phyloP scores from a whole-genome alignment of 805 yeast genomes.

The Hanseniaspora valbyensis region DNA sequence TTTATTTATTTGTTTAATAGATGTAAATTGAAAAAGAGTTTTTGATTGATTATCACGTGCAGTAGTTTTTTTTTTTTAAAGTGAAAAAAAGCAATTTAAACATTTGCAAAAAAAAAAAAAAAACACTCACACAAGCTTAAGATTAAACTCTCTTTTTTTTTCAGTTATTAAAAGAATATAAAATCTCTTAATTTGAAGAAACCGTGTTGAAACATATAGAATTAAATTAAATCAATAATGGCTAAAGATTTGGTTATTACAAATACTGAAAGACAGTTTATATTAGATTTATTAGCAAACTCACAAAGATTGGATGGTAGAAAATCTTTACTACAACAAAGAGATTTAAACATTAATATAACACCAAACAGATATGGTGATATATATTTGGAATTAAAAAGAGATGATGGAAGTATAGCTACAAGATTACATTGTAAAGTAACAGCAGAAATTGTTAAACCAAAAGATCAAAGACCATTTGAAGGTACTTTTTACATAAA shows the following conservation, averaged over 20 bases:
- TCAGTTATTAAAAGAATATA: no score
- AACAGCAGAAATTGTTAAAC: slow-evolving; percentile 63
- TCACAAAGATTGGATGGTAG: slow-evolving; percentile 64
- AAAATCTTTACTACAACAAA: slow-evolving; percentile 42
- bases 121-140: no score
- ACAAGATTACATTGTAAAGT: slow-evolving; percentile 45
- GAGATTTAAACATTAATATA: slow-evolving; percentile 53
- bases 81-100: no score
- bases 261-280: slow-evolving; percentile 49
- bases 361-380: slow-evolving; percentile 63
- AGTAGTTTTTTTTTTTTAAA: no score
- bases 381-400: slow-evolving; percentile 67
- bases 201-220: not conserved
- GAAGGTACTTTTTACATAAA: slow-evolving; percentile 80
- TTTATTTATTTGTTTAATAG: no score
- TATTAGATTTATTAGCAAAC: slow-evolving; percentile 50
- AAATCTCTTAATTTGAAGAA: no score
- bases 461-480: slow-evolving; percentile 83
- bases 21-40: no score
- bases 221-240: slow-evolving; percentile 31
- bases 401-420: slow-evolving; percentile 18
- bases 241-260: slow-evolving; percentile 53
- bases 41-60: no score
- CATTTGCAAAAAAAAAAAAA: no score
- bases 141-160: no score